These are phyloP conservation scores for Tulasnella sp. DNA, from an alignment of 768 basidiomycete species.

Conservation along the genomic window DNA sequence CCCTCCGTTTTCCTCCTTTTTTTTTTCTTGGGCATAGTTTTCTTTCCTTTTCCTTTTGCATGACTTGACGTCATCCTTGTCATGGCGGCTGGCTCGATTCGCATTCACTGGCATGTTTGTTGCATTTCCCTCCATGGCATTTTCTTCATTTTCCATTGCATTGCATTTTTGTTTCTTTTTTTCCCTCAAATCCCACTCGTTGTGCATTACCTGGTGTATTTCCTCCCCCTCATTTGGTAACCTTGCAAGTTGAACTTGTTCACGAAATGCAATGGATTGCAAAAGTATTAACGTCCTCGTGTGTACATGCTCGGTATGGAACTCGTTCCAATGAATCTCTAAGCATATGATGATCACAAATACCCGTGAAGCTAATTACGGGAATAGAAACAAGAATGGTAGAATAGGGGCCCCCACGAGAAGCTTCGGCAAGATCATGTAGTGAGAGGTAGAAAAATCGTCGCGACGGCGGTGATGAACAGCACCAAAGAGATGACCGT, in stretches of 20 bases:
- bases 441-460: too few relatives aligned
- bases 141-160: background rate
- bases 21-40: background rate
- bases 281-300: background rate
- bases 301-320: background rate
- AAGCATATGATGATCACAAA: too few relatives aligned
- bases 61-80: background rate
- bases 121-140: background rate
- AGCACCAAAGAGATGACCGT: background rate
- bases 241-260: conserved; percentile 1
- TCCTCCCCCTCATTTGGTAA: background rate
- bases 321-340: too few relatives aligned
- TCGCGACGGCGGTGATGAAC: background rate
- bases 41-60: background rate
- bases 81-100: background rate
- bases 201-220: background rate
- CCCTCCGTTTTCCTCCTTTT: background rate
- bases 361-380: too few relatives aligned
- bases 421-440: too few relatives aligned
- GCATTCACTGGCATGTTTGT: background rate
- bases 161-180: background rate
- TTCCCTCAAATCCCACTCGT: background rate
- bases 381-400: too few relatives aligned
- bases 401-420: too few relatives aligned
- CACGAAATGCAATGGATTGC: background rate